These are phyloP conservation scores for Lentinus polychrous DNA, from an alignment of 1,284 basidiomycete species.

Conservation along the genomic window DNA sequence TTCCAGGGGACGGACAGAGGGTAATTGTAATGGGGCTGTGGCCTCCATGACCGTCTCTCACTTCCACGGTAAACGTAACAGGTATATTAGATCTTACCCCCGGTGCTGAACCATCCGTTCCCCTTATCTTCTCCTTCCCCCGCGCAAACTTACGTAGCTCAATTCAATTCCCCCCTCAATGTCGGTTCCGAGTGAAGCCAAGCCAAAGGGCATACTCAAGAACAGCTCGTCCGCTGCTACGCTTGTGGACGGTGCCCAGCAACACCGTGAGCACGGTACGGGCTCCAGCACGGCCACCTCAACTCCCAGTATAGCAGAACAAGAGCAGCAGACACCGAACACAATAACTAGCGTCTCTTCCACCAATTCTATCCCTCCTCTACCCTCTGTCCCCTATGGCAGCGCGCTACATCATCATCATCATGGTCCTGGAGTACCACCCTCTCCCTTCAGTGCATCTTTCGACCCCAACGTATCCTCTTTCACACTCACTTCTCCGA, in stretches of 20 bases:
- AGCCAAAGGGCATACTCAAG: neutral
- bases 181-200: neutral
- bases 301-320: neutral
- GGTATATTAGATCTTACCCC: too few relatives aligned
- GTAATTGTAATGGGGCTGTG: too few relatives aligned
- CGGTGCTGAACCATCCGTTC: too few relatives aligned
- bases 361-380: neutral
- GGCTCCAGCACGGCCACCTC: neutral
- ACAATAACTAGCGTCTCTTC: neutral
- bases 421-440: neutral
- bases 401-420: neutral
- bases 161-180: too few relatives aligned
- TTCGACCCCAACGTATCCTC: slow-evolving; percentile 4
- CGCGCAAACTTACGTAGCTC: too few relatives aligned
- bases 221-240: slow-evolving; percentile 3
- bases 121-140: too few relatives aligned
- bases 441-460: slow-evolving; percentile 1
- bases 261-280: neutral
- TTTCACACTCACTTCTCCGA: neutral
- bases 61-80: too few relatives aligned
- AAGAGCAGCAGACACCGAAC: neutral
- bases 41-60: too few relatives aligned
- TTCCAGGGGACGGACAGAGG: too few relatives aligned
- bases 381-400: neutral
- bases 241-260: neutral